Evolutionary conservation across 108 stramenopile genomes (phyloP), one percentile per base, ranked within the genome.

Genomic region (Skeletonema costatum): DNA sequence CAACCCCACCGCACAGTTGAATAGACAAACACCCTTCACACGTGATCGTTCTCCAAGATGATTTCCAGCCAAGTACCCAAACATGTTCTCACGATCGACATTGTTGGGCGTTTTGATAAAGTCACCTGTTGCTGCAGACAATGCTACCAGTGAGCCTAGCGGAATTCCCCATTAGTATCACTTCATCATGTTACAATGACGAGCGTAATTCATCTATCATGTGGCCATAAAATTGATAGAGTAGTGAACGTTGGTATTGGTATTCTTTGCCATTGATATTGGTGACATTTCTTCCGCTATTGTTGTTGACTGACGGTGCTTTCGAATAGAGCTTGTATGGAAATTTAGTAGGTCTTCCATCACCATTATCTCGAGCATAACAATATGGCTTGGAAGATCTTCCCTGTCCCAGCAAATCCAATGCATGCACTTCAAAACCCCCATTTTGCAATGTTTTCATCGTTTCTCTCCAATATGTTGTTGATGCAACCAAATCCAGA

Each of bases 121-220:
- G 71, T 90, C 89, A 25, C 87, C 86, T 25, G 89, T 88, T 29
- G 86, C 86, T 35, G 81, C 89, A 0, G 89, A 72, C 14, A 88
- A 69, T 1, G 89, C 85, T 29, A 90, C 87, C 31, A 87, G 32
- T 25, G 86, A 87, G 9, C 89, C 89, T 32, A 90, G 41, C 10
- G 86, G 86, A 87, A 71, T 90, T 90, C 12, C 89, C 89, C 61
- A 87, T 66, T 32, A 90, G 60, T 13, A 90, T 86, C 38, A 90
- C 79, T 9, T 77, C 76, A 35, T 73, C 64, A 68, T 31, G 12
- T 78, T 66, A 51, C 78, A 60, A 10, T 75, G 31, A 7, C 71
- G 42, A 3, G 86, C 84, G 61, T 90, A 90, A 21, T 84, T 84
- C 84, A 51, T 87, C 89, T 11, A 88, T 84, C 82, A 85, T 71